Base-by-base conservation (phyloP, 768 basidiomycete genomes). In the Pilatotrama ljubarskyi region DNA sequence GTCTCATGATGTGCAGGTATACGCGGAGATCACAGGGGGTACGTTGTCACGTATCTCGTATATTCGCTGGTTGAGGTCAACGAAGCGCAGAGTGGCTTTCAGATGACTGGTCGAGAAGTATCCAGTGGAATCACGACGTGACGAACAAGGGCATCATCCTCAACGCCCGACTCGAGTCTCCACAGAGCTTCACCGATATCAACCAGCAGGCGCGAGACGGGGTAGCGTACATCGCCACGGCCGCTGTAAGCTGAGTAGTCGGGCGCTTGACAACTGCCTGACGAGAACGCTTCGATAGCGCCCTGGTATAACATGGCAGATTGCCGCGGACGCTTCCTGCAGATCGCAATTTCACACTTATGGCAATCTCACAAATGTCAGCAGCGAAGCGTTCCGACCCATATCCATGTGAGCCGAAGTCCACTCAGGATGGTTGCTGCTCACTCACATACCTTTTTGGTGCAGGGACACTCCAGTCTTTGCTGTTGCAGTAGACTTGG, bases 21-120 rank as follows among this genome's bases (percentile, higher is more conserved):
- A 77, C 57, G 69, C 75, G 0, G 77, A 78, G 51, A 71, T 78
- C 48, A 75, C 70, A 42, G 74, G 64, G 62, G 75, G 74, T 75
- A 48, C 5, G 66, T 14, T 26, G 14, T 2, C 26, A 54, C 9
- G 10, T 47, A 36, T 32, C 20, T 17, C 3, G 7, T 17, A 17
- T 29, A n/a, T 17, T 9, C 2, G 32, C 20, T 11, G 29, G 3
- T 11, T 20, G 43, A 35, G 18, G 11, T 3, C 42, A 15, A 17
- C 13, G 5, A 20, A 9, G 9, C 14, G 17, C 32, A 61, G 64
- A 64, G 47, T 66, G 59, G 65, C 41, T 63, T 0, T 63, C 65
- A 7, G 51, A 37, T 5, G 54, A 63, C 48, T 5, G 41, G 8
- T 29, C n/a, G 9, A 38, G 25, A n/a, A 14, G 13, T 1, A 58